Evolutionary conservation across 208 protist genomes (phyloP).

Genomic region (Tritrichomonas musculus): DNA sequence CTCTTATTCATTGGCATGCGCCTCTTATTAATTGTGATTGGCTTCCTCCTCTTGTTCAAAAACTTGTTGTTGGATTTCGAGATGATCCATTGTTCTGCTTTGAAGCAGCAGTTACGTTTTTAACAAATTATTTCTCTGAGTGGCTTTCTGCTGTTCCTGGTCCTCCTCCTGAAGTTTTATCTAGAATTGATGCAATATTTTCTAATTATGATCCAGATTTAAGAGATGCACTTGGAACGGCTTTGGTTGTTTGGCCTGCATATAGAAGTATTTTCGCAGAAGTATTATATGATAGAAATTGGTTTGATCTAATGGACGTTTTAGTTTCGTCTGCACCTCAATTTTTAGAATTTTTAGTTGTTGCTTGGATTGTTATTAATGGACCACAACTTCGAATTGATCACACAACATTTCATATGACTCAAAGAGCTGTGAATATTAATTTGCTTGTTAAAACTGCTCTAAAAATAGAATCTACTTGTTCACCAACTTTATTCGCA

Average conservation of each 20-base stretch:
- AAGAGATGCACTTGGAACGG: not conserved
- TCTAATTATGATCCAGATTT: not conserved
- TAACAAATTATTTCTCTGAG: not conserved
- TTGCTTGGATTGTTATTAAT: constrained; percentile 20
- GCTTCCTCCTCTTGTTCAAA: not conserved
- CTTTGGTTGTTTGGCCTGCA: not conserved
- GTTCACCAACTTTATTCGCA: not conserved
- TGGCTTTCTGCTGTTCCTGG: not conserved
- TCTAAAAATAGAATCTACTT: not conserved
- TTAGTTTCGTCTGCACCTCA: not conserved
- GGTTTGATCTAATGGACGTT: not conserved
- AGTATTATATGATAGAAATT: not conserved
- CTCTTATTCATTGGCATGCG: constrained; percentile 21
- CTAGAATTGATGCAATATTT: constrained; percentile 2
- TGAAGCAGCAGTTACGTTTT: not conserved
- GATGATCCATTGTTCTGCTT: not conserved
- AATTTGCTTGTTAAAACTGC: not conserved
- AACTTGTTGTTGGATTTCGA: not conserved
- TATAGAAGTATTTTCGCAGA: not conserved
- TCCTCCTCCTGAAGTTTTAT: constrained; percentile 32
- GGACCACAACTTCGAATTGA: not conserved
- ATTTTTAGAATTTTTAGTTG: constrained; percentile 15
- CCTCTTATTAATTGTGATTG: constrained; percentile 8
- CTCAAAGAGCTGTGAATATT: not conserved
- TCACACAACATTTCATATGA: not conserved